Percentiles rank a stretch among this genome's conserved stretches.
phyloP scores from a whole-genome alignment of 129 eudicot species.

The Tagetes patula region DNA sequence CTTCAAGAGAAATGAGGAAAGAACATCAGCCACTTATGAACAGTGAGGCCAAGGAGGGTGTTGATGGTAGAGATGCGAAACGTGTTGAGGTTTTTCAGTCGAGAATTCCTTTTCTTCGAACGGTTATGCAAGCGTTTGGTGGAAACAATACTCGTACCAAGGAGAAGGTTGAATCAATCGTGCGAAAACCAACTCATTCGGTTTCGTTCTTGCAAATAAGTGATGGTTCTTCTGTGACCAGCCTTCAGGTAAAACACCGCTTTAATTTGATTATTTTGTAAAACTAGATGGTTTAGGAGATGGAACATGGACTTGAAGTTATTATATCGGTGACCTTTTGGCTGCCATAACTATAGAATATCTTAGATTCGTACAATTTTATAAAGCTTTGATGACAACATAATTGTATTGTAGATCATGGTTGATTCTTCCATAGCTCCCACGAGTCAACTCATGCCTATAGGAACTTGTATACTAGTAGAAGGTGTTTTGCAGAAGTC shows the following conservation, averaged over 20 bases:
- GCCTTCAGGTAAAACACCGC: constrained; percentile 57
- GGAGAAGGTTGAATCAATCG: constrained; percentile 38
- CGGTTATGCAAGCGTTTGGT: constrained; percentile 64
- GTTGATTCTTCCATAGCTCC: constrained; percentile 76
- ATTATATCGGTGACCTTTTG: not conserved
- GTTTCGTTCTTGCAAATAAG: constrained; percentile 49
- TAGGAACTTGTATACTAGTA: constrained; percentile 71
- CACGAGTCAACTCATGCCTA: constrained; percentile 59
- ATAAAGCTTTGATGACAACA: not conserved
- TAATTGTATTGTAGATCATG: constrained; percentile 41
- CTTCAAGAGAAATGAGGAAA: constrained; percentile 63
- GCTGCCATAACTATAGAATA: not conserved
- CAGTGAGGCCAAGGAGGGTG: not conserved
- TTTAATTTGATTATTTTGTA: not conserved
- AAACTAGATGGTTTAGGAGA: too few species aligned
- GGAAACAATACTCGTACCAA: constrained; percentile 38
- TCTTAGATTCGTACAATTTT: not conserved
- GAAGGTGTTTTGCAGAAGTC: constrained; percentile 84
- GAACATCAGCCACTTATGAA: constrained; percentile 18
- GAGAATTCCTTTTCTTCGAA: constrained; percentile 59
- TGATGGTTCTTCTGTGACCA: constrained; percentile 75
- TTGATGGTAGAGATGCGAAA: constrained; percentile 45
- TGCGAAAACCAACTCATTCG: constrained; percentile 45
- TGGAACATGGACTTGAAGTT: too few species aligned
- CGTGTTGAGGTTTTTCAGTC: constrained; percentile 72